Base-by-base conservation (phyloP, 352 stramenopile species). In the Phytophthora fragariaefolia region DNA sequence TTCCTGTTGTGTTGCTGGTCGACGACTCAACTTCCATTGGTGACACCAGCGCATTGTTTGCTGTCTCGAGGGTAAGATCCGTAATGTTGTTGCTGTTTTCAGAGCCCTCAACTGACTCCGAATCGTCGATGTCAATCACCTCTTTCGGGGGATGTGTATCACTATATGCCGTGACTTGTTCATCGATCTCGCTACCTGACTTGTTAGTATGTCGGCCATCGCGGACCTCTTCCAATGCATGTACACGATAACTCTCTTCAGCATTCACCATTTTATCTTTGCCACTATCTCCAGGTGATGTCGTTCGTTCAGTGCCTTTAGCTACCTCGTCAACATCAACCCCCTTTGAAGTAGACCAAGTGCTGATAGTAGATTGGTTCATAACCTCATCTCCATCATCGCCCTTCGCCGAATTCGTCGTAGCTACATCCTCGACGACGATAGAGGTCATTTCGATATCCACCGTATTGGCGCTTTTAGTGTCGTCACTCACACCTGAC, bases 61-160 rank as follows among this genome's bases (percentile, higher is more conserved):
- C 32, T 15, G 47, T 23, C 24, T 32, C 12, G 6, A 10, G 18
- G 28, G 23, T 32, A 15, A 28, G 26, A 1, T 55, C 40, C 9
- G 45, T 38, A 6, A 28, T 49, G 23, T 50, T 63, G 45, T 12
- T 50, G 20, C 1, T 51, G 10, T 30, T 10, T 57, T 58, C 59
- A 38, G 36, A 6, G 53, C 52, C 59, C 18, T 58, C 56, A 4
- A 17, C 15, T 18, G 27, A 57, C 28, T 60, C 54, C 4, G 30
- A 23, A 18, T 30, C 47, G 22, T 61, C 59, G 7, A 77, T n/a
- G 13, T 71, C 55, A 53, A 77, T 71, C 6, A 71, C 32, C 18
- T 74, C 56, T 48, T 45, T 60, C 5, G 49, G 13, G 52, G 36
- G 24, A 43, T 34, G 47, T n/a, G 13, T 49, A 10, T 27, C 36